Evolutionary conservation across 2,329 filamentous ascomycete species (phyloP).

Genomic region (Diaporthe citrichinensis): DNA sequence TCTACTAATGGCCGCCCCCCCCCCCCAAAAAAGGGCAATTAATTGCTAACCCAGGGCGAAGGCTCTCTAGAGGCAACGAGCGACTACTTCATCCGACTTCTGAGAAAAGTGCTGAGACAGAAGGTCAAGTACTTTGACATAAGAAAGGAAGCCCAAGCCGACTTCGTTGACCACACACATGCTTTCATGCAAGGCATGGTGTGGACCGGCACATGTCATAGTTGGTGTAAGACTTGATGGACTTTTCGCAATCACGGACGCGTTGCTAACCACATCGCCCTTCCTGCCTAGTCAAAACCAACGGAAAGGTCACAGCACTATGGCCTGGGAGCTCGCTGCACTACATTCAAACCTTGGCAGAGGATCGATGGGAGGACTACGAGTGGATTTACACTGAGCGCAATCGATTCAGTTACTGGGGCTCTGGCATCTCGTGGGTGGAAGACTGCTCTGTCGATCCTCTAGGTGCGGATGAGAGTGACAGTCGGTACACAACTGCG

Average conservation of each 20-base stretch:
- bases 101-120: slow-evolving; percentile 46
- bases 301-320: slow-evolving; percentile 57
- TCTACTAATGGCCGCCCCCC: background rate
- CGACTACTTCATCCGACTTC: slow-evolving; percentile 48
- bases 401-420: slow-evolving; percentile 33
- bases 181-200: slow-evolving; percentile 4
- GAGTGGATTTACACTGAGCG: slow-evolving; percentile 40
- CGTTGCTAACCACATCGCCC: slow-evolving; percentile 1
- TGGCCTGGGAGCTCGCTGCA: slow-evolving; percentile 62
- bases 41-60: background rate
- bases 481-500: background rate
- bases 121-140: slow-evolving; percentile 40
- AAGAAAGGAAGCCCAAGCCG: background rate
- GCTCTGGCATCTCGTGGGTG: background rate
- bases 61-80: slow-evolving; percentile 47
- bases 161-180: slow-evolving; percentile 4
- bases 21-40: too few species aligned
- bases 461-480: slow-evolving; percentile 4
- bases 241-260: too few species aligned
- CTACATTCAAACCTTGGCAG: slow-evolving; percentile 58
- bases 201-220: slow-evolving; percentile 9
- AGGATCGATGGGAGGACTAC: slow-evolving; percentile 48
- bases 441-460: slow-evolving; percentile 9
- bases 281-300: slow-evolving; percentile 12
- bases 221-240: background rate